phyloP scores from a whole-genome alignment of 106 monocot species.

The Triglochin maritima region DNA sequence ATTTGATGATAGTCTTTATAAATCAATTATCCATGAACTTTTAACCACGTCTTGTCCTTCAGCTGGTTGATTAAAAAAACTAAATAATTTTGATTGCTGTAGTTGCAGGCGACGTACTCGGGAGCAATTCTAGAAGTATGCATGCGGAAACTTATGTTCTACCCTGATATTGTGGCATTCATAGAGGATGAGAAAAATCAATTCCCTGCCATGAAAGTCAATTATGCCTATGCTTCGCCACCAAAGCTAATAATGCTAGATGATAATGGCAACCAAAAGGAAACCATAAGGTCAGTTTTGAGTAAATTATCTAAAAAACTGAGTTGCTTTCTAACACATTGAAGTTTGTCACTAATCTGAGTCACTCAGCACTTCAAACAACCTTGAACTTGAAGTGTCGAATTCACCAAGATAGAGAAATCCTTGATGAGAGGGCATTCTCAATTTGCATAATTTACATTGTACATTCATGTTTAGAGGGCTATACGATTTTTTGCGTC shows the following conservation, averaged over 20 bases:
- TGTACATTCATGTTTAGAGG: not conserved
- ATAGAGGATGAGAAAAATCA: slow-evolving; percentile 92
- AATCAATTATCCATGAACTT: no score
- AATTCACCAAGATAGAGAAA: no score
- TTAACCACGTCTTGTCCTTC: no score
- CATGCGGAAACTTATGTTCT: slow-evolving; percentile 94
- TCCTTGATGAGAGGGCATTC: no score
- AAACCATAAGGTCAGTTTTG: slow-evolving; percentile 76
- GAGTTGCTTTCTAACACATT: no score
- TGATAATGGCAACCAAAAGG: slow-evolving; percentile 45
- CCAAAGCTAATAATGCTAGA: slow-evolving; percentile 91
- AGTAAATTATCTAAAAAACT: not conserved
- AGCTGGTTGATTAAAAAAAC: no score
- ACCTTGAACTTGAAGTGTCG: no score
- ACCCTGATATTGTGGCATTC: slow-evolving; percentile 80
- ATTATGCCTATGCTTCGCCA: slow-evolving; percentile 71
- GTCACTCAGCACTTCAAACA: no score
- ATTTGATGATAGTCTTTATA: no score
- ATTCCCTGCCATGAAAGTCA: slow-evolving; percentile 64
- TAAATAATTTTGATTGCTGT: no score
- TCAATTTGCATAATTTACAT: not conserved
- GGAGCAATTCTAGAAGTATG: slow-evolving; percentile 87
- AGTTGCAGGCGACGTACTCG: slow-evolving; percentile 63
- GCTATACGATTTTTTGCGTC: not conserved
- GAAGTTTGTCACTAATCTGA: no score